Conservation (phyloP, 2,329 filamentous ascomycete genomes). For the Colletotrichum aenigma region DNA sequence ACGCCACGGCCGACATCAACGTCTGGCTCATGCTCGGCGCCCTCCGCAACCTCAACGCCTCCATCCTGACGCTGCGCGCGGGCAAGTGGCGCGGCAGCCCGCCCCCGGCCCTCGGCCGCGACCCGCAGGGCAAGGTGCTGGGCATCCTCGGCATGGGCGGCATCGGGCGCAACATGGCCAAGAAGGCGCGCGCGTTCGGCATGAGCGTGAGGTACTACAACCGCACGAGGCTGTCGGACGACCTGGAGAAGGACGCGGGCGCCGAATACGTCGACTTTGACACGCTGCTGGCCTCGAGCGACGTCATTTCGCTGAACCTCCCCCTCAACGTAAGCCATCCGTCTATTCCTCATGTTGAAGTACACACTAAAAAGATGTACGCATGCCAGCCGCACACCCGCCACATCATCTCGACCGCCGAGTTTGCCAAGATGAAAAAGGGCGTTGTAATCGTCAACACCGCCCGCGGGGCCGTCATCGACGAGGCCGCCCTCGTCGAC, state of each 20-base stretch:
- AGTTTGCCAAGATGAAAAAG: slow-evolving; percentile 80
- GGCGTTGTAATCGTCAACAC: slow-evolving; percentile 83
- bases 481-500: slow-evolving; percentile 78
- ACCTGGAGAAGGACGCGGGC: slow-evolving; percentile 54
- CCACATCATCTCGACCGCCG: slow-evolving; percentile 73
- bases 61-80: slow-evolving; percentile 68
- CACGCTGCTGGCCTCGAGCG: slow-evolving; percentile 69
- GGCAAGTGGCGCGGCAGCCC: slow-evolving; percentile 70
- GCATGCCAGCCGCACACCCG: slow-evolving; percentile 61
- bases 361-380: not conserved
- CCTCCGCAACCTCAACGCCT: slow-evolving; percentile 72
- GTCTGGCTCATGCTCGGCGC: slow-evolving; percentile 85
- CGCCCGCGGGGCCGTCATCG: slow-evolving; percentile 80
- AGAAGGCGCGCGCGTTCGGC: slow-evolving; percentile 75
- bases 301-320: slow-evolving; percentile 81
- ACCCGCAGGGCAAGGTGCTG: slow-evolving; percentile 78
- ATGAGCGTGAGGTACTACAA: slow-evolving; percentile 81
- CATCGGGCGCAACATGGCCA: slow-evolving; percentile 78
- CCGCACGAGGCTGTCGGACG: slow-evolving; percentile 61
- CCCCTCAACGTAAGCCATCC: slow-evolving; percentile 70
- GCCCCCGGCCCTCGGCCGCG: slow-evolving; percentile 68
- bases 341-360: not conserved
- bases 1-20: slow-evolving; percentile 81
- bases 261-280: slow-evolving; percentile 77
- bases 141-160: slow-evolving; percentile 88